Evolutionary conservation across 345 rosid genomes (phyloP).

Genomic region (Camelina laxa): DNA sequence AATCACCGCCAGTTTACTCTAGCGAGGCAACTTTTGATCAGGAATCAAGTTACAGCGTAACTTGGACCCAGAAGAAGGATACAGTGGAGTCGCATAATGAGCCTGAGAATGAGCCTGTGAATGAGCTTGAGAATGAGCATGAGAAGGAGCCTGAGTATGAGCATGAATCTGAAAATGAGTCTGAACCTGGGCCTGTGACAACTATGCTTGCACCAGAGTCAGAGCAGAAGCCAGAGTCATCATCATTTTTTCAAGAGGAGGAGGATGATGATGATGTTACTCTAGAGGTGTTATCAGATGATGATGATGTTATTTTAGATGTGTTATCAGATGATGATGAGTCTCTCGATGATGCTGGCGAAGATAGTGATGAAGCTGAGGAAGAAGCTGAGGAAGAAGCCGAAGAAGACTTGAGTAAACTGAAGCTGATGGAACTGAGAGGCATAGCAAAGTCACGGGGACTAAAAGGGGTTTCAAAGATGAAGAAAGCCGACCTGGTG

Average conservation of each 20-base stretch:
- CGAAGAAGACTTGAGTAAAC: slow-evolving; percentile 53
- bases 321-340: slow-evolving; percentile 48
- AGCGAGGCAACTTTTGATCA: slow-evolving; percentile 51
- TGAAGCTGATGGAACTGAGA: slow-evolving; percentile 75
- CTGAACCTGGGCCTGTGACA: slow-evolving; percentile 42
- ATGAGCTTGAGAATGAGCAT: slow-evolving; percentile 49
- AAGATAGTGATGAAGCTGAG: slow-evolving; percentile 42
- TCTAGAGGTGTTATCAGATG: slow-evolving; percentile 43
- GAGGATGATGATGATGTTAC: slow-evolving; percentile 20
- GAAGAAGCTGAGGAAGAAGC: slow-evolving; percentile 30
- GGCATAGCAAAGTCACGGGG: slow-evolving; percentile 80
- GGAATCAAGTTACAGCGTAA: slow-evolving; percentile 38
- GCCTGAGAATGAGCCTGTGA: slow-evolving; percentile 44
- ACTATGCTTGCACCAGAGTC: slow-evolving; percentile 44
- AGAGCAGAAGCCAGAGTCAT: slow-evolving; percentile 34
- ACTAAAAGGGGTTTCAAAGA: slow-evolving; percentile 78
- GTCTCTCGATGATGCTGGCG: slow-evolving; percentile 40
- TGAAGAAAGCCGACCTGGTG: slow-evolving; percentile 77
- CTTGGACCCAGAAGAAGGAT: slow-evolving; percentile 49
- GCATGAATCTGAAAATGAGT: slow-evolving; percentile 40
- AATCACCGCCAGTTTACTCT: slow-evolving; percentile 56
- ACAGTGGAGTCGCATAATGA: slow-evolving; percentile 45
- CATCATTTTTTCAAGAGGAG: slow-evolving; percentile 41
- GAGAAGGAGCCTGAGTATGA: slow-evolving; percentile 46
- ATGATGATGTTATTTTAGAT: slow-evolving; percentile 34